A percentile compares a stretch with the other conserved stretches of the same genome.
These are phyloP conservation scores for Globisporangium middletonii DNA, from an alignment of 352 stramenopile species.

Conservation along the genomic window DNA sequence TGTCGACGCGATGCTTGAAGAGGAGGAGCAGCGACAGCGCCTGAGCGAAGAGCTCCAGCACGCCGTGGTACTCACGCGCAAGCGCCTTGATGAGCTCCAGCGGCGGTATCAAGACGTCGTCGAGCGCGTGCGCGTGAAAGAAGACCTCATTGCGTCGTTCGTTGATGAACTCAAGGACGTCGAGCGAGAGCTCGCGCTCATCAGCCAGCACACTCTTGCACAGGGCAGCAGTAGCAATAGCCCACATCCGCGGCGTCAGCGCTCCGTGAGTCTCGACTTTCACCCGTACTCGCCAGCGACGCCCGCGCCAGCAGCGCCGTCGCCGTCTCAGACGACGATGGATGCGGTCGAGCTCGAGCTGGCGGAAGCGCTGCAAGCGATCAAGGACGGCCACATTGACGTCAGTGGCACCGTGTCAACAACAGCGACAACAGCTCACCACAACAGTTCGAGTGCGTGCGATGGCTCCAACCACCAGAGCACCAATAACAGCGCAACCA, in stretches of 20 bases:
- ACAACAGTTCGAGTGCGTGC: too few species aligned
- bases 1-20: conserved; percentile 17
- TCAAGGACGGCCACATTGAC: conserved; percentile 1
- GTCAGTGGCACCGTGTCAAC: neutral
- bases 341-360: conserved; percentile 10
- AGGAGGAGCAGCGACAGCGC: conserved; percentile 6
- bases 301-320: neutral
- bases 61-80: conserved; percentile 11
- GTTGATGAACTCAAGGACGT: conserved; percentile 56
- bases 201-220: conserved; percentile 25
- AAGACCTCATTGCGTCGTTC: conserved; percentile 37
- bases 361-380: conserved; percentile 3
- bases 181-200: conserved; percentile 47
- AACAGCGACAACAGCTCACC: neutral
- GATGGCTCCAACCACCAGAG: too few species aligned
- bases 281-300: conserved; percentile 3
- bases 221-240: conserved; percentile 13
- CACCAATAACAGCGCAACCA: too few species aligned
- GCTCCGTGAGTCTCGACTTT: conserved; percentile 23
- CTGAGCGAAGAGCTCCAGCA: conserved; percentile 34
- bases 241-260: conserved; percentile 14
- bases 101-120: conserved; percentile 35
- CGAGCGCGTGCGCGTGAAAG: conserved; percentile 48
- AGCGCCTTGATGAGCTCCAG: conserved; percentile 30
- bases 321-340: conserved; percentile 5